These are phyloP conservation scores for Zanthoxylum bungeanum DNA, from an alignment of 345 rosid genomes.

Conservation along the genomic window DNA sequence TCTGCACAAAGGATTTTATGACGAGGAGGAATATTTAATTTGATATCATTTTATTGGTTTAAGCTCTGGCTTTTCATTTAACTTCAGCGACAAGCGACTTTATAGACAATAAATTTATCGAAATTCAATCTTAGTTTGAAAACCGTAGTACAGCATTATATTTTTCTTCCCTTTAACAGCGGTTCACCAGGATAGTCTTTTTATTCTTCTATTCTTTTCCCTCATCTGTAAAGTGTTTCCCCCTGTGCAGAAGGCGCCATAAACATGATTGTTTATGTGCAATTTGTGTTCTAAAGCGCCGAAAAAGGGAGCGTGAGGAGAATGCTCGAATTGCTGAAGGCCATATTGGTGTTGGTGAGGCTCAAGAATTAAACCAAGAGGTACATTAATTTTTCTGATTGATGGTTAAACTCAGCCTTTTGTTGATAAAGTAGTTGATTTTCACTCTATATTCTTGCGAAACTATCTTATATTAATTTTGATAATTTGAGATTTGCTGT, in stretches of 20 bases:
- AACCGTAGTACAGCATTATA: not conserved
- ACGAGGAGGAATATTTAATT: not conserved
- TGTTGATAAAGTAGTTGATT: not conserved
- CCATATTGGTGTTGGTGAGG: constrained; percentile 39
- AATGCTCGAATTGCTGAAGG: constrained; percentile 55
- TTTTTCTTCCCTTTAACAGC: not conserved
- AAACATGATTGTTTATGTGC: constrained; percentile 97
- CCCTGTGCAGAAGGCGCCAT: constrained; percentile 74
- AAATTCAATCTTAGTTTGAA: not conserved
- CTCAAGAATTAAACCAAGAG: constrained; percentile 60
- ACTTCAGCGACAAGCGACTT: not conserved
- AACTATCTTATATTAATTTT: not conserved
- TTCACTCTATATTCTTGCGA: not conserved
- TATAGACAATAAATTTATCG: not conserved
- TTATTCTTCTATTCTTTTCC: not conserved
- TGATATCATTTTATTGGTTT: not conserved
- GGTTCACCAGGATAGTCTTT: not conserved
- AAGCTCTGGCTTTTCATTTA: not conserved
- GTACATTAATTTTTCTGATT: constrained; percentile 22
- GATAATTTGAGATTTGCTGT: not conserved
- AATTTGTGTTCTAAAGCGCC: constrained; percentile 79
- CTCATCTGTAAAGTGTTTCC: not conserved
- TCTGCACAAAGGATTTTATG: not conserved
- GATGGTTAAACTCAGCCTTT: not conserved
- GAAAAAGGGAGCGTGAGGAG: constrained; percentile 87